Percentiles rank a stretch among this genome's conserved stretches.
Conservation (phyloP, 2,329 filamentous ascomycete species). For the Beauveria asiatica region DNA sequence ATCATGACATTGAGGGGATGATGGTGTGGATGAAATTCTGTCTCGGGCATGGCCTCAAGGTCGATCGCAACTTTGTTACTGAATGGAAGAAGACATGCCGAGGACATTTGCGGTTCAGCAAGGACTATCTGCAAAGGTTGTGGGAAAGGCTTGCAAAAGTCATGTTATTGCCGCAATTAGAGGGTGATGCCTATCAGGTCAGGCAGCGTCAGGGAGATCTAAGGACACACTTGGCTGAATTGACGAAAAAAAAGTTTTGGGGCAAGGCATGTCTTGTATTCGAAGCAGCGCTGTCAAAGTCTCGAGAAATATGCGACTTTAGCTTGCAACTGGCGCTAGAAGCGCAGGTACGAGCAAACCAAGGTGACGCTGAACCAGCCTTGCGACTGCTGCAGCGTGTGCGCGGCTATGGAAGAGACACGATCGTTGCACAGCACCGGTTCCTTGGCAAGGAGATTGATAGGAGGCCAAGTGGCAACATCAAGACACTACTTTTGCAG, state of each 20-base stretch:
- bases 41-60: constrained; percentile 18
- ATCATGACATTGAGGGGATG: constrained; percentile 20
- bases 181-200: neutral
- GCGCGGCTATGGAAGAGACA: neutral
- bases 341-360: neutral
- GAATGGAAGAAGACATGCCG: constrained; percentile 13
- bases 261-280: neutral
- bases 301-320: neutral
- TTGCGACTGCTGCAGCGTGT: neutral
- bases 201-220: neutral
- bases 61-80: constrained; percentile 23
- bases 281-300: neutral
- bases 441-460: neutral
- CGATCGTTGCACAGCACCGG: neutral
- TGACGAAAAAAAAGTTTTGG: neutral
- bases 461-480: neutral
- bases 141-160: neutral
- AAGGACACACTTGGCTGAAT: neutral
- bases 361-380: neutral
- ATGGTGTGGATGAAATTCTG: constrained; percentile 27
- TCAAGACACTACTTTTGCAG: neutral
- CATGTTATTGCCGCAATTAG: neutral
- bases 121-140: neutral
- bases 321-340: neutral
- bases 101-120: constrained; percentile 1